These are phyloP conservation scores for Mycena maculata DNA, from an alignment of 768 basidiomycete genomes.

Conservation along the genomic window DNA sequence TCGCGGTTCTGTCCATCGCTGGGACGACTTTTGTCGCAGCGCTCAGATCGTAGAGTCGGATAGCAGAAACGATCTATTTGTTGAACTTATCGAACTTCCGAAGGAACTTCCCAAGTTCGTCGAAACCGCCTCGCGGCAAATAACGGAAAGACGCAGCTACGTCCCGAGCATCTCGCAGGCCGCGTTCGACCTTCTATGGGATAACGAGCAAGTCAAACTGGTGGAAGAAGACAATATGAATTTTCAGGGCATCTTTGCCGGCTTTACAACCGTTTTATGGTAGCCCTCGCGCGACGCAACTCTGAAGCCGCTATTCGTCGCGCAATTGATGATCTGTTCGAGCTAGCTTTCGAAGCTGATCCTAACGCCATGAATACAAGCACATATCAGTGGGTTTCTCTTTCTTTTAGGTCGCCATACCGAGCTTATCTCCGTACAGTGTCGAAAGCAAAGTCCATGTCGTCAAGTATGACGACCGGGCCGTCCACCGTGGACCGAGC, in stretches of 20 bases:
- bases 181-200: neutral
- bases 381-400: neutral
- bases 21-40: constrained; percentile 1
- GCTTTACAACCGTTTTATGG: constrained; percentile 6
- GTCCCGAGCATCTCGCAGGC: constrained; percentile 1
- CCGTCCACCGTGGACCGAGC: neutral
- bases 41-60: neutral
- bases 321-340: constrained; percentile 9
- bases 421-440: constrained; percentile 8
- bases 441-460: constrained; percentile 5
- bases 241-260: neutral
- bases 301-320: constrained; percentile 11
- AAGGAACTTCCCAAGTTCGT: neutral
- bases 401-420: neutral
- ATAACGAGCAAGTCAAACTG: neutral
- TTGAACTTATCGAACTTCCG: constrained; percentile 1
- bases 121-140: neutral
- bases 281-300: neutral
- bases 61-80: neutral
- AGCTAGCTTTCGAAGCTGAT: constrained; percentile 4
- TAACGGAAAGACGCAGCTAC: neutral
- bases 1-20: neutral
- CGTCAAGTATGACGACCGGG: constrained; percentile 4
- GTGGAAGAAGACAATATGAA: neutral
- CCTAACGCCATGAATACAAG: neutral